phyloP scores from a whole-genome alignment of 1,284 basidiomycete species.

The Trametes sp. region DNA sequence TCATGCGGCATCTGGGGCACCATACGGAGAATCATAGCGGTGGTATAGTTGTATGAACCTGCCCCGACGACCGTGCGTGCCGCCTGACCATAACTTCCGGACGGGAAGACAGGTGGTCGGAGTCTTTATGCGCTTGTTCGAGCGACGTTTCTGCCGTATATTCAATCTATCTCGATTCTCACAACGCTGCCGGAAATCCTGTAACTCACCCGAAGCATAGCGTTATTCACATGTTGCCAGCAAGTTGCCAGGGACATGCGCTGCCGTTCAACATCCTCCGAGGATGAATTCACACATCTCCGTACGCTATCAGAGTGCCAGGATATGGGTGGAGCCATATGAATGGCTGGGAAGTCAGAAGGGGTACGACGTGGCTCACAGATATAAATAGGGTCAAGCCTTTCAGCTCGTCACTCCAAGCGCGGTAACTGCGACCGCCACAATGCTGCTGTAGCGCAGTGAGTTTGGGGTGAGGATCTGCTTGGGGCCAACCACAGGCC shows the following conservation, averaged over 20 bases:
- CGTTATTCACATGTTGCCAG: background rate
- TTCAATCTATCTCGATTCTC: no score
- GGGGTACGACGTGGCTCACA: background rate
- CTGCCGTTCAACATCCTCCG: background rate
- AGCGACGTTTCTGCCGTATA: no score
- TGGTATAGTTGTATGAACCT: background rate
- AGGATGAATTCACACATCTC: background rate
- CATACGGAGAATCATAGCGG: background rate
- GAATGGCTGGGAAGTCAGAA: slow-evolving; percentile 2
- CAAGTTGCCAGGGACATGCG: background rate
- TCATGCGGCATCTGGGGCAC: background rate
- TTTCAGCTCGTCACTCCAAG: background rate
- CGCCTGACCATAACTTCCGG: background rate
- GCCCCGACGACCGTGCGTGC: background rate
- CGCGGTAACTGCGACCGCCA: slow-evolving; percentile 2
- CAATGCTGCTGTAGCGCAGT: slow-evolving; percentile 2
- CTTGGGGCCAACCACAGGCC: no score
- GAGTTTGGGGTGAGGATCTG: background rate
- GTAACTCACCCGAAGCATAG: no score
- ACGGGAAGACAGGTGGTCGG: background rate
- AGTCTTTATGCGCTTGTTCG: background rate
- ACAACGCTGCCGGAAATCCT: no score
- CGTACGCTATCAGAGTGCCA: background rate
- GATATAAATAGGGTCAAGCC: background rate
- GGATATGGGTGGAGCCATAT: background rate